Evolutionary conservation across 345 rosid species (phyloP).

Genomic region (Eucalyptus cloeziana): DNA sequence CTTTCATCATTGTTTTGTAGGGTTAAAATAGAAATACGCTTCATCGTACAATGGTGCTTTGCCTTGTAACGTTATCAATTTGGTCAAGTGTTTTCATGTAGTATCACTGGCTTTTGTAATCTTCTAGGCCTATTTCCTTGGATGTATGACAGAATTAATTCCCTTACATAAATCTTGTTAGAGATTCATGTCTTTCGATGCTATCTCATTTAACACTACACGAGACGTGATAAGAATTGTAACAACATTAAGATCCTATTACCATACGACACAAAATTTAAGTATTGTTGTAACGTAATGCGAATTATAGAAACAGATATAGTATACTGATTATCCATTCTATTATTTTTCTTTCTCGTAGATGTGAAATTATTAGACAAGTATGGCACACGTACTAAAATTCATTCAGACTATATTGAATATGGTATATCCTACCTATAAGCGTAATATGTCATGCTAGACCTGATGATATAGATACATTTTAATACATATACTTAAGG

Average conservation of each 20-base stretch:
- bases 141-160: not conserved
- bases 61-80: not conserved
- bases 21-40: not conserved
- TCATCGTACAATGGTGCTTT: accelerated
- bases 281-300: accelerated
- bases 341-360: not conserved
- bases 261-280: not conserved
- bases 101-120: not conserved
- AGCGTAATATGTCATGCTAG: accelerated
- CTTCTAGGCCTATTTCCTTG: not conserved
- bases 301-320: accelerated
- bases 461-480: accelerated
- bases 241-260: not conserved
- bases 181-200: accelerated
- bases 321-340: not conserved
- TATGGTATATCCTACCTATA: accelerated
- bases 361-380: not conserved
- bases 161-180: not conserved
- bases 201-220: not conserved
- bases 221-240: accelerated
- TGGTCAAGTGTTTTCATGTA: not conserved
- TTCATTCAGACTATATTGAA: not conserved
- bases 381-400: not conserved
- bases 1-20: not conserved
- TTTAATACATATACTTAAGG: not conserved